Evolutionary conservation across 345 rosid genomes (phyloP), one percentile per base, ranked within the genome.

Genomic region (Populus simonii): DNA sequence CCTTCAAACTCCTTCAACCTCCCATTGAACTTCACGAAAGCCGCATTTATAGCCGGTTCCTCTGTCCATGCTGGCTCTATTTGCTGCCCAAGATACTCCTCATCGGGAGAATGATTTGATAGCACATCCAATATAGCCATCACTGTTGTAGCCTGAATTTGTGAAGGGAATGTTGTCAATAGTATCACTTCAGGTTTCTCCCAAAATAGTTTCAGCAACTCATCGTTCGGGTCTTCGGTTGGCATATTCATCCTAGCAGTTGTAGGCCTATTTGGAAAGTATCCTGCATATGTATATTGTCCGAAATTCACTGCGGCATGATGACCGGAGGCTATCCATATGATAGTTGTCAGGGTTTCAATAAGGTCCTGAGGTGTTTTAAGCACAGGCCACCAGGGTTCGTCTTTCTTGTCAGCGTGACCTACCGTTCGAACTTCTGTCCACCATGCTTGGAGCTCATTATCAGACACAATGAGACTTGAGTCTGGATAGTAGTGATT

Each of bases 381-480:
- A 22, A 85, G 79, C 0, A 1, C 75, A 22, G 88, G 92, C 90
- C 90, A 89, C 81, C 90, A 51, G 0, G 57, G 57, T 51, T 51
- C 82, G 31, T 85, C 86, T 38, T 84, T 85, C 75, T 85, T 85
- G 77, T 84, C 92, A 6, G 45, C 87, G 35, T 87, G 90, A 16
- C 89, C 92, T 0, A 79, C 83, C 72, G 57, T 51, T 18, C 57
- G 57, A 17, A 51, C 57, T 78, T 89, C 90, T 0, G 70, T 75
- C 89, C 88, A 89, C 92, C 90, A 89, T 2, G 76, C 82, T 62
- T 87, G 90, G 18, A 87, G 92, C 84, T 87, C 92, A 33, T 61
- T 6, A 73, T 87, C 92, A 2, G 78, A 76, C 1, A 31, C 39
- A 1, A 89, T 81, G 1, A 70, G 53, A 35, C 39, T 59, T 10